These are phyloP conservation scores for Glycine tomentella DNA, from an alignment of 306 rosid genomes.

Conservation along the genomic window DNA sequence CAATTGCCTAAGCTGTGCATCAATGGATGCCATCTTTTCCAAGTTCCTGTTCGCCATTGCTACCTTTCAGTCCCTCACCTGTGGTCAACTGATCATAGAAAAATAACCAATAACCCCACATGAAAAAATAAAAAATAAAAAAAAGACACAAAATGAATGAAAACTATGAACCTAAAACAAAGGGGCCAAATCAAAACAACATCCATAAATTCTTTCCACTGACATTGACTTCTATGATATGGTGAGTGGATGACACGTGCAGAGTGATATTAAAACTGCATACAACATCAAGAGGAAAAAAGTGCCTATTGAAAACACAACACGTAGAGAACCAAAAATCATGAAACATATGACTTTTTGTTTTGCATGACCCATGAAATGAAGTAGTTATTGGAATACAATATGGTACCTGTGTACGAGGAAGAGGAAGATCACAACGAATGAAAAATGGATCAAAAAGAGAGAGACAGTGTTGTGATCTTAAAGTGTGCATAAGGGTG, in stretches of 20 bases:
- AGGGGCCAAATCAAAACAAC: constrained; percentile 48
- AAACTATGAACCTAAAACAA: constrained; percentile 42
- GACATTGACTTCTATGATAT: constrained; percentile 24
- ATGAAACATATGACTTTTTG: constrained; percentile 21
- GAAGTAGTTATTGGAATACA: constrained; percentile 9
- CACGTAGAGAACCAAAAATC: not conserved
- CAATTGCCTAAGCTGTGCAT: constrained; percentile 90
- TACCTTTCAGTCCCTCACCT: constrained; percentile 48
- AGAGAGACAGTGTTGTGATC: constrained; percentile 31
- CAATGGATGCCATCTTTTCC: constrained; percentile 96
- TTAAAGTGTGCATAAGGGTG: not conserved
- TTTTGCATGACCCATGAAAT: constrained; percentile 34
- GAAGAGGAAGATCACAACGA: constrained; percentile 32
- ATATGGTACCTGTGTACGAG: constrained; percentile 58
- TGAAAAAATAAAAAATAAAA: not conserved
- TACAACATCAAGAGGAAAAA: not conserved
- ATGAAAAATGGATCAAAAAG: constrained; percentile 18
- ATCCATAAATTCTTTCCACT: constrained; percentile 33
- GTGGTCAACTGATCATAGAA: constrained; percentile 32
- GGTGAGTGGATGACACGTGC: constrained; percentile 48
- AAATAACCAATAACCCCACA: constrained; percentile 36
- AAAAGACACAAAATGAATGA: not conserved
- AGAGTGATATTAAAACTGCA: not conserved
- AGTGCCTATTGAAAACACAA: constrained; percentile 3
- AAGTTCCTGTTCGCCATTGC: constrained; percentile 74